These are phyloP conservation scores for Pythium scleroteichum DNA, from an alignment of 352 stramenopile species.

Conservation along the genomic window DNA sequence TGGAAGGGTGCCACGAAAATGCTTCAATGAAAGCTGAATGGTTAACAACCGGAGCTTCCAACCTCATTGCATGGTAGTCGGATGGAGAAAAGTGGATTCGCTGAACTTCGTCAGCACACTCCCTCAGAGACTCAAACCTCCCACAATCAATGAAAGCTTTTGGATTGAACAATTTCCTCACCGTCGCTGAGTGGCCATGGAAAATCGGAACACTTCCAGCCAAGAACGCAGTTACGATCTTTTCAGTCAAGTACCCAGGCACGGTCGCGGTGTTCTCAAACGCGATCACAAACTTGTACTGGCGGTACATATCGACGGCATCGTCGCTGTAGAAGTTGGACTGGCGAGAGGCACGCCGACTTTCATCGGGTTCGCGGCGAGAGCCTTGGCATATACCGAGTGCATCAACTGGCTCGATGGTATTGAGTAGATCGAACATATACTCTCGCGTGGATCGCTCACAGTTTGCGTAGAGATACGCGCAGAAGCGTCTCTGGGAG, in stretches of 20 bases:
- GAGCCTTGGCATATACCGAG: conserved; percentile 43
- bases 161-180: conserved; percentile 42
- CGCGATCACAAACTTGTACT: conserved; percentile 63
- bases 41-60: conserved; percentile 34
- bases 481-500: conserved; percentile 41
- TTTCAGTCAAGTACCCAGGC: conserved; percentile 61
- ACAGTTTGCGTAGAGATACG: conserved; percentile 53
- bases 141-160: conserved; percentile 58
- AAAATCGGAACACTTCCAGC: conserved; percentile 57
- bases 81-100: conserved; percentile 34
- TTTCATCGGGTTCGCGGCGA: not conserved
- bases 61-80: conserved; percentile 35
- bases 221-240: conserved; percentile 61
- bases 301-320: conserved; percentile 7
- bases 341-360: not conserved
- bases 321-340: conserved; percentile 12
- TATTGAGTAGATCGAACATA: conserved; percentile 52
- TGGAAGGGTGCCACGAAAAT: conserved; percentile 49
- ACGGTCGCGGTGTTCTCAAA: conserved; percentile 46
- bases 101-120: conserved; percentile 38
- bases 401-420: conserved; percentile 43
- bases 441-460: conserved; percentile 41
- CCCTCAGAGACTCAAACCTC: conserved; percentile 32
- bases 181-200: conserved; percentile 40
- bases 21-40: conserved; percentile 29